Evolutionary conservation across 164 flowering plant genomes (phyloP), one percentile per base, ranked within the genome.

Genomic region (Warburgia ugandensis): DNA sequence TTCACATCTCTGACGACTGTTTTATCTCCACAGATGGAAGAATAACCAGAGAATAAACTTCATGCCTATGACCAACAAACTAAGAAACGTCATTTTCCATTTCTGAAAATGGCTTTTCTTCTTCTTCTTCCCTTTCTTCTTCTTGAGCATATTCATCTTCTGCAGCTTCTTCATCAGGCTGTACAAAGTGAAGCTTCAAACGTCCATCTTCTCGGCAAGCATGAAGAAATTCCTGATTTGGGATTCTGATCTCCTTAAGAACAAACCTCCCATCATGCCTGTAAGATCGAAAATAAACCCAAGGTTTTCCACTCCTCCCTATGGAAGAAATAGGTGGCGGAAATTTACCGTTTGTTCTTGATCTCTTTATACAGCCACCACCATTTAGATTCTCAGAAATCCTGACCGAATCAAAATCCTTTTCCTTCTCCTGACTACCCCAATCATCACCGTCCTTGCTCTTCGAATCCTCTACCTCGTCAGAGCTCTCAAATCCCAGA

Each of bases 321-420:
- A 87, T 75, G 36, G 74, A 59, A 32, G 97, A 76, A 23, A 87
- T 84, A 0, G 97, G 96, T 1, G 97, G 97, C 14, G 97, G 97
- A 19, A 76, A 83, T 29, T 45, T 45, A 10, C 56, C 62, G 1
- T 26, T 32, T 1, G 45, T 52, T 41, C 63, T 76, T 13, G 70
- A 48, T 54, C 63, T 69, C 64, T 60, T 69, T 19, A 43, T 48
- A 13, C 64, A 68, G 0, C 49, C 32, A 0, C 47, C 20, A 21
- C 6, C 28, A 17, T 16, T 42, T 31, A 8, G 23, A 17, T 14
- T 23, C 3, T 38, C 55, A 28, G 14, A 22, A 16, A 11, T 5
- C n/a, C 12, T 17, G 25, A 26, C 27, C 22, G 12, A 13, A 13
- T 13, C 28, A 2, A 16, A 10, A 48, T 43, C 22, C 29, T 45